phyloP scores from a whole-genome alignment of 495 filamentous ascomycete genomes.

The Aspergillus baeticus region DNA sequence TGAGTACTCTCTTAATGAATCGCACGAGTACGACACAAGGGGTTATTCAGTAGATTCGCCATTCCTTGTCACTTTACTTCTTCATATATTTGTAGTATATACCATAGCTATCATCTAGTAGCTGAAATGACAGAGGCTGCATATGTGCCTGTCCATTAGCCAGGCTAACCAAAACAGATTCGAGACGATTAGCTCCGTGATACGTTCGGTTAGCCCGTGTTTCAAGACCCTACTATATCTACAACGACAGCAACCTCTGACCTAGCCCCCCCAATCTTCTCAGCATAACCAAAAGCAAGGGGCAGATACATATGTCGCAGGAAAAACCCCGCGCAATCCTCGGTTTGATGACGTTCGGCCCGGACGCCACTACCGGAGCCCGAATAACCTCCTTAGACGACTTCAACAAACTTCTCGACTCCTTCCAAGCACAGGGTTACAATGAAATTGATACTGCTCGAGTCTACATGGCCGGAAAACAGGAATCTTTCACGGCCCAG shows the following conservation, averaged over 20 bases:
- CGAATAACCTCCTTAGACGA: conserved; percentile 67
- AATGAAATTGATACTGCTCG: conserved; percentile 80
- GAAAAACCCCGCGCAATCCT: conserved; percentile 54
- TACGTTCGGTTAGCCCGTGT: neutral
- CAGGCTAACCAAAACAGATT: neutral
- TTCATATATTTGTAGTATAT: no score
- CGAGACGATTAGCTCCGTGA: neutral
- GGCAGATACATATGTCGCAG: conserved; percentile 44
- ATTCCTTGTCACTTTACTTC: no score
- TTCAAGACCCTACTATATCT: neutral
- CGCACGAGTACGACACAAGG: no score
- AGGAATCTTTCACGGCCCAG: conserved; percentile 78
- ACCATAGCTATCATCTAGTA: no score
- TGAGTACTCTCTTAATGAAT: no score
- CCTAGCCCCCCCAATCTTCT: neutral
- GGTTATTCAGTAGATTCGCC: no score
- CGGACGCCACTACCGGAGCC: conserved; percentile 53
- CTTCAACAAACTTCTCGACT: conserved; percentile 61
- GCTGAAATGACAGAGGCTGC: no score
- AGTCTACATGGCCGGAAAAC: conserved; percentile 66
- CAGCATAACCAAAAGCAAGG: no score
- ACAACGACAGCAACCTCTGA: neutral
- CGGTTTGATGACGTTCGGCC: conserved; percentile 61
- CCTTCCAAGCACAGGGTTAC: conserved; percentile 70
- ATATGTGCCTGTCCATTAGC: neutral